These are phyloP conservation scores for Chrysosporium queenslandicum DNA, from an alignment of 2,329 filamentous ascomycete species.

Conservation along the genomic window DNA sequence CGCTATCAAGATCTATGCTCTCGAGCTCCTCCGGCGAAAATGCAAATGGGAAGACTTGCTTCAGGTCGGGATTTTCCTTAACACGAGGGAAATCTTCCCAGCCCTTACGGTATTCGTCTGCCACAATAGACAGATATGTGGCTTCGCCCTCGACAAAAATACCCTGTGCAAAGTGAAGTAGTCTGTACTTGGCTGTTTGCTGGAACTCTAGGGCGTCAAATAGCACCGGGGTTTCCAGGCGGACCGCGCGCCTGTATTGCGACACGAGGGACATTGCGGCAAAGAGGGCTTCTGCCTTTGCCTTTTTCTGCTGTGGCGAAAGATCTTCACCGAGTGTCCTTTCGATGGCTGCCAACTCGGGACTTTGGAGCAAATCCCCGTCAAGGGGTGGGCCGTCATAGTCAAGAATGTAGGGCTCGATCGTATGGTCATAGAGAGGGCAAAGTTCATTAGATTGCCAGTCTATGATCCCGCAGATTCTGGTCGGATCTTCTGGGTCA, in stretches of 20 bases:
- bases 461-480: slow-evolving; percentile 20
- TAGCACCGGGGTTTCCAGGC: not conserved
- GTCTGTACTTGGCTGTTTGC: slow-evolving; percentile 4
- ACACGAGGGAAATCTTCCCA: slow-evolving; percentile 3
- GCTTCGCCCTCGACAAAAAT: slow-evolving; percentile 7
- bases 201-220: slow-evolving; percentile 9
- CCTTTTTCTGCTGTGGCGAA: no score
- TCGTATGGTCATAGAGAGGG: slow-evolving; percentile 20
- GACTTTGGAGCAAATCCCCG: no score
- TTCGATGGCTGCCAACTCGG: no score
- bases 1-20: slow-evolving; percentile 9
- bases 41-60: slow-evolving; percentile 3
- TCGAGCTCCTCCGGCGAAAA: slow-evolving; percentile 8
- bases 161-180: slow-evolving; percentile 5
- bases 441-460: slow-evolving; percentile 20
- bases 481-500: slow-evolving; percentile 11
- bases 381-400: slow-evolving; percentile 18
- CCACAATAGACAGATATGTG: slow-evolving; percentile 9
- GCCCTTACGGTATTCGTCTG: slow-evolving; percentile 7
- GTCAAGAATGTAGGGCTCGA: slow-evolving; percentile 19
- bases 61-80: not conserved
- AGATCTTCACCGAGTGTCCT: no score
- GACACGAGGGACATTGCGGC: slow-evolving; percentile 3
- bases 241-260: not conserved
- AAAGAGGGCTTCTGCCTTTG: slow-evolving; percentile 1